These are phyloP conservation scores for Fusarium neocosmosporiellum DNA, from an alignment of 2,329 filamentous ascomycete genomes.

Conservation along the genomic window DNA sequence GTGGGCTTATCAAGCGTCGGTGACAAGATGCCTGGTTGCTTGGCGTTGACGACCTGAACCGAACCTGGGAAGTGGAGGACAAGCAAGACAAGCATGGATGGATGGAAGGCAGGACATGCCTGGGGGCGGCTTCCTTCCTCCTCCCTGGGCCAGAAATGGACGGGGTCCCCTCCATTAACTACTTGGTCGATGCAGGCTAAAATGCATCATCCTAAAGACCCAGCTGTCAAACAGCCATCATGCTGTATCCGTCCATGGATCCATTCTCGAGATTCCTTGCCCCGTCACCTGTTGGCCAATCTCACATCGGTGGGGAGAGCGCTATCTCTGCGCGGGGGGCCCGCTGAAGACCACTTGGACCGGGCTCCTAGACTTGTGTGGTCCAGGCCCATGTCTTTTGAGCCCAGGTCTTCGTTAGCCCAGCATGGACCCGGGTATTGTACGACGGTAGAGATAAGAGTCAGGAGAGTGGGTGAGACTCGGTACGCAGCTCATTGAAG, in stretches of 20 bases:
- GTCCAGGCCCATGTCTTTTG: constrained; percentile 3
- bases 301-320: constrained; percentile 15
- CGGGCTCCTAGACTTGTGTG: constrained; percentile 21
- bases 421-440: background rate
- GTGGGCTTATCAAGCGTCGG: constrained; percentile 42
- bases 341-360: constrained; percentile 25
- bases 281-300: constrained; percentile 19
- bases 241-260: background rate
- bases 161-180: background rate
- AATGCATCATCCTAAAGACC: constrained; percentile 23
- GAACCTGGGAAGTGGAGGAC: background rate
- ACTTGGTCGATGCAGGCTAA: background rate
- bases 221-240: constrained; percentile 33
- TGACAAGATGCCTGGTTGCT: constrained; percentile 26
- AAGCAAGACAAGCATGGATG: background rate
- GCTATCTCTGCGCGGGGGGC: constrained; percentile 24
- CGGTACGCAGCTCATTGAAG: background rate
- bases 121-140: background rate
- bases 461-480: background rate
- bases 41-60: constrained; percentile 27
- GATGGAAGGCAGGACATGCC: background rate
- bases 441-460: background rate
- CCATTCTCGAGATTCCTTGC: constrained; percentile 10
- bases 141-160: background rate
- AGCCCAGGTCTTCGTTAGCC: background rate